These are phyloP conservation scores for Yamadazyma dushanensis DNA, from an alignment of 1,139 yeast genomes.

Conservation along the genomic window DNA sequence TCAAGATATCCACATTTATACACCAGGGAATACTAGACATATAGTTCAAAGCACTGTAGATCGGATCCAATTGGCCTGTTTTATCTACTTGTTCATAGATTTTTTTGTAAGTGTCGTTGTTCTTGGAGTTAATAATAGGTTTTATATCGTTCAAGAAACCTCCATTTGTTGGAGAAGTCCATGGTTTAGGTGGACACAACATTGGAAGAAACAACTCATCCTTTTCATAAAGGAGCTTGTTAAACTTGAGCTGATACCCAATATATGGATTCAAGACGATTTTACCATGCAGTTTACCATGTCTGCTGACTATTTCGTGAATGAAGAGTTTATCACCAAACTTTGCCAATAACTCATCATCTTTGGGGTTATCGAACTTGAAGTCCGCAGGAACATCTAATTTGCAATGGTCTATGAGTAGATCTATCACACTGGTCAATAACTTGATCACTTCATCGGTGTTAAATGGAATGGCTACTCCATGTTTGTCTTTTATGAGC, in stretches of 20 bases:
- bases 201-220: conserved; percentile 29
- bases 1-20: conserved; percentile 27
- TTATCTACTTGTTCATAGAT: conserved; percentile 28
- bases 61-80: conserved; percentile 35
- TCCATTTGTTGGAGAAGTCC: conserved; percentile 36
- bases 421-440: conserved; percentile 22
- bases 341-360: conserved; percentile 7
- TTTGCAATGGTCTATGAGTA: conserved; percentile 22
- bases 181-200: conserved; percentile 39
- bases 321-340: conserved; percentile 12
- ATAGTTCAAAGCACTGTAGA: conserved; percentile 30
- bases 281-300: conserved; percentile 9
- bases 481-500: conserved; percentile 14
- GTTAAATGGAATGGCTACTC: conserved; percentile 5
- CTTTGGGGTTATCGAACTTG: conserved; percentile 1
- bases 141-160: conserved; percentile 32
- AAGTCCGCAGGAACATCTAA: conserved; percentile 12
- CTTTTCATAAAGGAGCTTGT: conserved; percentile 4
- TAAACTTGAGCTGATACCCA: conserved; percentile 5
- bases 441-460: conserved; percentile 22
- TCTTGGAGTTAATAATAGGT: conserved; percentile 26
- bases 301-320: conserved; percentile 4
- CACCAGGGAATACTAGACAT: conserved; percentile 40
- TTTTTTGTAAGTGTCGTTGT: conserved; percentile 18
- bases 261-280: conserved; percentile 13